phyloP scores from a whole-genome alignment of 2,329 filamentous ascomycete species.

The Alternaria angustiovoidea region DNA sequence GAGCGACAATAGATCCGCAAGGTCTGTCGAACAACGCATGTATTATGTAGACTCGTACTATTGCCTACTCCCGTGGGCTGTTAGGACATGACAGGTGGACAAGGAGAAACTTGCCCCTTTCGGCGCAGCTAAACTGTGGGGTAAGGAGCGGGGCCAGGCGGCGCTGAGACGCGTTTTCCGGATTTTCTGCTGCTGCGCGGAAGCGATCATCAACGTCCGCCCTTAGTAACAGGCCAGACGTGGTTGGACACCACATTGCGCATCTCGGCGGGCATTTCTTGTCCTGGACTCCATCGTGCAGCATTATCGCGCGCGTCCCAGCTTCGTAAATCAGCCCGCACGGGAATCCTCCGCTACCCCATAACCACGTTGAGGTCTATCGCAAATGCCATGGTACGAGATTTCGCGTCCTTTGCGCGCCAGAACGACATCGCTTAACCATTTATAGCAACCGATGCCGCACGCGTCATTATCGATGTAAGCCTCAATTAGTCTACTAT shows the following conservation, averaged over 20 bases:
- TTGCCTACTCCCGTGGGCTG: neutral
- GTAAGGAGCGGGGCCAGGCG: constrained; percentile 21
- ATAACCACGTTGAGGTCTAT: constrained; percentile 3
- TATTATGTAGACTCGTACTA: neutral
- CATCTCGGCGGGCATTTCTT: constrained; percentile 26
- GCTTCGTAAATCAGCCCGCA: constrained; percentile 24
- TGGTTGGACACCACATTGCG: constrained; percentile 22
- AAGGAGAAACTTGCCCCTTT: constrained; percentile 23
- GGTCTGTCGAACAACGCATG: neutral
- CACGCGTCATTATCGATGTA: constrained; percentile 50
- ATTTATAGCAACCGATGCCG: constrained; percentile 47
- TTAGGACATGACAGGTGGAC: constrained; percentile 8
- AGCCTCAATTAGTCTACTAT: neutral
- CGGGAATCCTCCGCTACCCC: constrained; percentile 6
- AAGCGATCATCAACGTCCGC: constrained; percentile 2
- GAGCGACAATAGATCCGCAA: neutral
- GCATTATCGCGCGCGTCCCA: constrained; percentile 16
- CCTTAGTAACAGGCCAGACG: constrained; percentile 28
- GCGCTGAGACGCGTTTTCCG: constrained; percentile 13
- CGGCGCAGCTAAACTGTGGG: constrained; percentile 24
- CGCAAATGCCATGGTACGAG: constrained; percentile 47
- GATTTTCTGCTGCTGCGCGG: constrained; percentile 13
- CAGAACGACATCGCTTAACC: constrained; percentile 21
- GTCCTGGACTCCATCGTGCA: constrained; percentile 5
- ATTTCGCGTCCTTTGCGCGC: neutral